Percentiles rank a stretch among this genome's conserved stretches.
phyloP scores from a whole-genome alignment of 768 basidiomycete species.

The Podaxis rugospora region DNA sequence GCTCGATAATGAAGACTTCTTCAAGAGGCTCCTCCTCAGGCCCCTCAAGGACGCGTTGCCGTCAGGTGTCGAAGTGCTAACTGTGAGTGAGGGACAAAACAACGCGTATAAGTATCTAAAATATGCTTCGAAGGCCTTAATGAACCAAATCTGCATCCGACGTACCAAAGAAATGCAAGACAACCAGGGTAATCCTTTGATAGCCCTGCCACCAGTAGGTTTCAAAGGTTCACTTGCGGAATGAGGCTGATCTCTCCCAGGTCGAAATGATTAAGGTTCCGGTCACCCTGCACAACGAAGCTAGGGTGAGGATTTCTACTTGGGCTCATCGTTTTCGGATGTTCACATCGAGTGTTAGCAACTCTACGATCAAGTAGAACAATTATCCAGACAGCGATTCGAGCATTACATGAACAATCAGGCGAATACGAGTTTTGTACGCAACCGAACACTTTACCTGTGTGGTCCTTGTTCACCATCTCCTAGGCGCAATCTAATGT shows the following conservation, averaged over 20 bases:
- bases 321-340: slow-evolving; percentile 1
- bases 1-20: slow-evolving; percentile 79
- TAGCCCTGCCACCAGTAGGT: slow-evolving; percentile 68
- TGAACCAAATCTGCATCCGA: slow-evolving; percentile 75
- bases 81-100: slow-evolving; percentile 37
- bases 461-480: slow-evolving; percentile 1
- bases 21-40: slow-evolving; percentile 71
- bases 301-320: slow-evolving; percentile 43
- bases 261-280: slow-evolving; percentile 77
- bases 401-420: slow-evolving; percentile 45
- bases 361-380: slow-evolving; percentile 69
- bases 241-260: slow-evolving; percentile 25
- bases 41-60: slow-evolving; percentile 71
- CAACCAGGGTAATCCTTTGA: slow-evolving; percentile 61
- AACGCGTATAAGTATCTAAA: slow-evolving; percentile 5
- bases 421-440: slow-evolving; percentile 37
- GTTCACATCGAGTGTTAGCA: slow-evolving; percentile 27
- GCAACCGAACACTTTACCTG: slow-evolving; percentile 6
- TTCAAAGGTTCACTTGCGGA: not conserved
- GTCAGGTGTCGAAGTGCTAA: slow-evolving; percentile 63
- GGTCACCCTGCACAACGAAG: slow-evolving; percentile 59
- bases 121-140: slow-evolving; percentile 49
- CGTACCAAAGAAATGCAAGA: slow-evolving; percentile 94
- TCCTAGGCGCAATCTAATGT: slow-evolving; percentile 63
- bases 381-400: slow-evolving; percentile 57